Conservation (phyloP, 73 alveolate genomes). For the Tetrahymena elliotti region DNA sequence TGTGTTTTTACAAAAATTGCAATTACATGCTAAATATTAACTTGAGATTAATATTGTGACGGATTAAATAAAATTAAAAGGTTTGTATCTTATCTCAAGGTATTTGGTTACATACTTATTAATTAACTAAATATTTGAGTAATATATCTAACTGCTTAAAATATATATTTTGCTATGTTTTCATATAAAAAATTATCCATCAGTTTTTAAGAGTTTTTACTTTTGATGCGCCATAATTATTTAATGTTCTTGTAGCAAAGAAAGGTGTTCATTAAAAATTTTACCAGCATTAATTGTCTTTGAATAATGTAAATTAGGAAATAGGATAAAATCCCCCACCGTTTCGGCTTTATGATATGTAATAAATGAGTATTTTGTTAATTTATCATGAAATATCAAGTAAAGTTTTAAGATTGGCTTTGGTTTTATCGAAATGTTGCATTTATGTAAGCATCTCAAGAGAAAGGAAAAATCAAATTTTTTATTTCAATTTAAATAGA, state of each 20-base stretch:
- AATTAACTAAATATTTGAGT: neutral
- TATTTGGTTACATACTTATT: neutral
- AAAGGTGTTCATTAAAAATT: too few species aligned
- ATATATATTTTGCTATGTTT: too few species aligned
- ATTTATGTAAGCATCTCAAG: neutral
- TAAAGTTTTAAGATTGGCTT: neutral
- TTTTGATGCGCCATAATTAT: neutral
- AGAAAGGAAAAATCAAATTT: neutral
- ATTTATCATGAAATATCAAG: neutral
- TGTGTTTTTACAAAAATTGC: neutral
- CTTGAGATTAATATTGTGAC: neutral
- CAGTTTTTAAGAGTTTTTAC: neutral
- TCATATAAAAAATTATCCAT: neutral
- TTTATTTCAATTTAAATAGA: neutral
- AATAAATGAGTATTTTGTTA: neutral
- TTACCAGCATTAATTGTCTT: neutral
- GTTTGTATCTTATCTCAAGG: neutral
- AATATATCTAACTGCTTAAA: neutral
- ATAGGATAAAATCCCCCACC: neutral
- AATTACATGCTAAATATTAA: neutral
- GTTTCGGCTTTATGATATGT: neutral
- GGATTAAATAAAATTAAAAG: neutral
- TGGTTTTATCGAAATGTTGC: neutral
- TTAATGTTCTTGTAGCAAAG: too few species aligned
- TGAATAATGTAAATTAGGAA: neutral